Percentiles rank a stretch among this genome's conserved stretches.
These are phyloP conservation scores for Sclerotiophoma versabilis DNA, from an alignment of 2,329 filamentous ascomycete genomes.

Conservation along the genomic window DNA sequence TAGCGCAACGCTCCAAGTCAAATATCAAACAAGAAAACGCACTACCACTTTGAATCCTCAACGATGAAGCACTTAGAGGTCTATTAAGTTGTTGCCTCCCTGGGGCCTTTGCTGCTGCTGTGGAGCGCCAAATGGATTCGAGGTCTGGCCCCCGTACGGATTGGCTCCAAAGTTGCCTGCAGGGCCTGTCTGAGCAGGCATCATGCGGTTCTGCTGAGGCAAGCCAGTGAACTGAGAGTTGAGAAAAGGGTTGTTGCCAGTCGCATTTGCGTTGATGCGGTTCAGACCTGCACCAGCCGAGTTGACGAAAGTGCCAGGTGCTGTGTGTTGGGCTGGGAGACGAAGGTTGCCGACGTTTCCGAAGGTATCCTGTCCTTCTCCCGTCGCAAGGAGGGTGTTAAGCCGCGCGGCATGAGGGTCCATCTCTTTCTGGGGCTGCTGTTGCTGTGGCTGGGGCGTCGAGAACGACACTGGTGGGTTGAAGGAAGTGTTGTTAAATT, in stretches of 20 bases:
- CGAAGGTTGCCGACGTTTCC: slow-evolving; percentile 96
- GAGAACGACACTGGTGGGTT: slow-evolving; percentile 57
- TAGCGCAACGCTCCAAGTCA: slow-evolving; percentile 25
- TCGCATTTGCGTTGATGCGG: slow-evolving; percentile 70
- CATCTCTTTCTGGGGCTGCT: slow-evolving; percentile 48
- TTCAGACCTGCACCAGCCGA: slow-evolving; percentile 84
- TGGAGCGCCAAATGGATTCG: slow-evolving; percentile 64
- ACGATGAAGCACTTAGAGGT: slow-evolving; percentile 53
- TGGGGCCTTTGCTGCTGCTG: slow-evolving; percentile 53
- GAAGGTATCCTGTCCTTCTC: slow-evolving; percentile 96
- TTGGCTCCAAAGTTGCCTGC: slow-evolving; percentile 55
- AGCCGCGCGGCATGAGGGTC: slow-evolving; percentile 74
- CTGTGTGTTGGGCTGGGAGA: slow-evolving; percentile 95
- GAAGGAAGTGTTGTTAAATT: slow-evolving; percentile 63
- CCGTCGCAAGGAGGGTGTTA: slow-evolving; percentile 82
- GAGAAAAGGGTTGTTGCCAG: slow-evolving; percentile 89
- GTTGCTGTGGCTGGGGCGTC: slow-evolving; percentile 32
- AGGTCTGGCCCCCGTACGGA: slow-evolving; percentile 53
- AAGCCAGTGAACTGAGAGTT: slow-evolving; percentile 80
- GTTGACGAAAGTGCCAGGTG: slow-evolving; percentile 95
- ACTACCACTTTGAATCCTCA: neutral
- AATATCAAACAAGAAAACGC: slow-evolving; percentile 32
- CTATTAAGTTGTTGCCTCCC: slow-evolving; percentile 66
- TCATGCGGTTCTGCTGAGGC: slow-evolving; percentile 56
- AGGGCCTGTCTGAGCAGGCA: slow-evolving; percentile 61